phyloP scores from a whole-genome alignment of 139 green algal species.

The Coelastrella sp. region DNA sequence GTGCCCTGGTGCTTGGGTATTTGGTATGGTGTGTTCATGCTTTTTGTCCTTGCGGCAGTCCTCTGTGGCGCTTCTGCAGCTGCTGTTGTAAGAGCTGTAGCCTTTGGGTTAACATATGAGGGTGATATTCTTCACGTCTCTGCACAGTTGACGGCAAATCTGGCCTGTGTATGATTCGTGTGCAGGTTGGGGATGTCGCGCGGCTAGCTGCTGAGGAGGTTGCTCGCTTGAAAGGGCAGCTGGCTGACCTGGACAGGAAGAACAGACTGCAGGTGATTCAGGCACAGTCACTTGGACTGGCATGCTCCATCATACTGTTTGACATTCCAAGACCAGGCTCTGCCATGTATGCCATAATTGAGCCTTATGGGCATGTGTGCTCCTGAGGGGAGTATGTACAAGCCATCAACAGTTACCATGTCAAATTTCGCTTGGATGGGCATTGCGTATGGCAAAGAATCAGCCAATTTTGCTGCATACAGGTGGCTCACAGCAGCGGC shows the following conservation, averaged over 20 bases:
- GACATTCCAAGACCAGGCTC: neutral
- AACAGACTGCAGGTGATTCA: conserved; percentile 31
- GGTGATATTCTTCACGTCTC: neutral
- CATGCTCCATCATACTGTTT: no score
- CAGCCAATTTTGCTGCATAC: neutral
- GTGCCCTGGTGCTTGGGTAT: neutral
- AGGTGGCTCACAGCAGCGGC: conserved; percentile 18
- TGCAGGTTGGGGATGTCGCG: conserved; percentile 58
- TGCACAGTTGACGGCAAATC: neutral
- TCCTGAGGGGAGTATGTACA: no score
- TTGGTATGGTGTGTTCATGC: no score
- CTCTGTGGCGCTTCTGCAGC: no score
- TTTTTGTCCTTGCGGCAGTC: no score
- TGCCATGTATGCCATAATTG: neutral
- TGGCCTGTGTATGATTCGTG: neutral
- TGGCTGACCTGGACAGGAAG: conserved; percentile 63
- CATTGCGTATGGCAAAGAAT: no score
- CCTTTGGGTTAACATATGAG: no score
- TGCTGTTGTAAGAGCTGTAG: no score
- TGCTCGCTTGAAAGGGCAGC: conserved; percentile 61
- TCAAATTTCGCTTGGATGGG: no score
- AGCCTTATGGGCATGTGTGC: no score
- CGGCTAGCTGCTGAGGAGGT: conserved; percentile 64
- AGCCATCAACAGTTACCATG: no score
- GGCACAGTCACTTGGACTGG: no score